These are phyloP conservation scores for Austroboletus novae-zelandiae DNA, from an alignment of 1,284 basidiomycete genomes.

Conservation along the genomic window DNA sequence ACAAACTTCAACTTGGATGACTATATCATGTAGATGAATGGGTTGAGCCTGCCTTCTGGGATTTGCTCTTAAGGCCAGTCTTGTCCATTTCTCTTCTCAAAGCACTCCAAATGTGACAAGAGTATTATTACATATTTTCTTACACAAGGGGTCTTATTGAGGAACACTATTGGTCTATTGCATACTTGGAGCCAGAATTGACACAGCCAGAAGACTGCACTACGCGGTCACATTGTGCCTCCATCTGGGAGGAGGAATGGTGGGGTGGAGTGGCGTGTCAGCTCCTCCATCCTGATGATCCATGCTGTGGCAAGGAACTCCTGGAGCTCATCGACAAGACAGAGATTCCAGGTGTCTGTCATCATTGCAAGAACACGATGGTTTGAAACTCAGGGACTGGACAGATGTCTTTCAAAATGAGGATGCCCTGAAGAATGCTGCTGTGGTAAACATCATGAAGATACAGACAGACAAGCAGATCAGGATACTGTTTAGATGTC, in stretches of 20 bases:
- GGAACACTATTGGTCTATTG: neutral
- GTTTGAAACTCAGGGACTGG: too few species aligned
- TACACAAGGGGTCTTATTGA: constrained; percentile 1
- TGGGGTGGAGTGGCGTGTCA: too few species aligned
- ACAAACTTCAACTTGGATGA: constrained; percentile 7
- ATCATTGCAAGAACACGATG: too few species aligned
- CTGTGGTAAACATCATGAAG: too few species aligned
- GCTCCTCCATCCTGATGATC: constrained; percentile 5
- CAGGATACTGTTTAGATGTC: too few species aligned
- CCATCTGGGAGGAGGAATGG: neutral
- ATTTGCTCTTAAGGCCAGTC: neutral
- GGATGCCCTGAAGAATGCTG: too few species aligned
- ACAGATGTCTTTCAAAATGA: too few species aligned
- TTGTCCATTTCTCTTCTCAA: neutral
- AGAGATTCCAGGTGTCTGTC: too few species aligned
- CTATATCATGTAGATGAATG: constrained; percentile 4
- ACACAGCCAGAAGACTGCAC: neutral
- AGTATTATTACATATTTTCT: constrained; percentile 1
- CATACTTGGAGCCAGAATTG: neutral
- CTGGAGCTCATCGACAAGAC: neutral
- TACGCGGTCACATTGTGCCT: neutral
- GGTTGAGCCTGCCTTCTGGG: constrained; percentile 9
- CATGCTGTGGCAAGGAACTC: neutral
- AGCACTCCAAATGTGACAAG: neutral
- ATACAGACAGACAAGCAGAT: too few species aligned